Conservation (phyloP, 2,329 filamentous ascomycete genomes). For the Ceratocystis cacaofunesta region DNA sequence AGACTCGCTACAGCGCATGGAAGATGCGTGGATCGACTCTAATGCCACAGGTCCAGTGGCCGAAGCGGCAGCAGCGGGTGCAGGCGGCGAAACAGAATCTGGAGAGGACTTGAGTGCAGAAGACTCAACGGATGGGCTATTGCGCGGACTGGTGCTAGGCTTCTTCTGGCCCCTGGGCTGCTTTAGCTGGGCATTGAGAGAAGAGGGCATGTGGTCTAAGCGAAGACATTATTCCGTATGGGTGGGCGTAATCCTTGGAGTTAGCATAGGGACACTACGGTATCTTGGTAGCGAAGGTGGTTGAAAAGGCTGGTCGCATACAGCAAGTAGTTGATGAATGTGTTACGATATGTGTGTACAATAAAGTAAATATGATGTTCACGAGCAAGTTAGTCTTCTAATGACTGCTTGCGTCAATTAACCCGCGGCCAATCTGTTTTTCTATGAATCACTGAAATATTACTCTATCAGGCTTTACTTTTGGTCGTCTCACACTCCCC, state of each 20-base stretch:
- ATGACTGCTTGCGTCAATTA: too few species aligned
- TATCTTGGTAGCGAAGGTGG: slow-evolving; percentile 20
- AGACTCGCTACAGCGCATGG: slow-evolving; percentile 57
- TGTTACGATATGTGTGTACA: background rate
- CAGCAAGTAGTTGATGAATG: slow-evolving; percentile 15
- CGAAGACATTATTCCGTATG: slow-evolving; percentile 43
- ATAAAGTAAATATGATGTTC: background rate
- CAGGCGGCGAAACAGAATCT: slow-evolving; percentile 18
- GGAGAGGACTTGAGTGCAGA: slow-evolving; percentile 25
- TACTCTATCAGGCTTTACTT: slow-evolving; percentile 8
- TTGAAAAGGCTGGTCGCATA: background rate
- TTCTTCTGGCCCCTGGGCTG: slow-evolving; percentile 92
- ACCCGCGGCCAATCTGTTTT: too few species aligned
- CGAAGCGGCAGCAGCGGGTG: slow-evolving; percentile 20
- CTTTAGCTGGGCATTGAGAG: slow-evolving; percentile 67
- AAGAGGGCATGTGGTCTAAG: slow-evolving; percentile 75
- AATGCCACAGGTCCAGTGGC: slow-evolving; percentile 31
- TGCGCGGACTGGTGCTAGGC: slow-evolving; percentile 77
- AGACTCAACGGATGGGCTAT: slow-evolving; percentile 64
- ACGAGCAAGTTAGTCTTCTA: background rate
- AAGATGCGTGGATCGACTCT: slow-evolving; percentile 83
- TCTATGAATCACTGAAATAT: background rate
- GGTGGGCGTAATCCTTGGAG: slow-evolving; percentile 72
- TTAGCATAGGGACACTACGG: slow-evolving; percentile 44
- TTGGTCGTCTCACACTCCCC: background rate